Percentiles rank a stretch among this genome's conserved stretches.
Evolutionary conservation across 768 basidiomycete species (phyloP).

Genomic region (Cyclocybe cylindracea): DNA sequence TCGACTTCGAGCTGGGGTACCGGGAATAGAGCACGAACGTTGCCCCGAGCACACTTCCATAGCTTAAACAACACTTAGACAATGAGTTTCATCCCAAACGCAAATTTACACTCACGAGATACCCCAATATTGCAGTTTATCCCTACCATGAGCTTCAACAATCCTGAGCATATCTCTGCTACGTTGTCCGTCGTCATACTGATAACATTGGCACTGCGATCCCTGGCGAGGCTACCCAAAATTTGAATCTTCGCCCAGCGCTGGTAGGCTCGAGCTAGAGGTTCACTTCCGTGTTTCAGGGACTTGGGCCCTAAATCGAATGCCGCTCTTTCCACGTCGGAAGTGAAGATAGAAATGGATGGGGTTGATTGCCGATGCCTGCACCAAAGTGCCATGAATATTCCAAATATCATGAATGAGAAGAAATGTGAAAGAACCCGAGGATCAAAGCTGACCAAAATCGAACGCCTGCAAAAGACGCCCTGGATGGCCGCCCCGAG

Average conservation of each 20-base stretch:
- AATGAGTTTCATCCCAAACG: background rate
- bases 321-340: slow-evolving; percentile 31
- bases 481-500: slow-evolving; percentile 24
- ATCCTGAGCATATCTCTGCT: slow-evolving; percentile 40
- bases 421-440: slow-evolving; percentile 31
- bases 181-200: slow-evolving; percentile 37
- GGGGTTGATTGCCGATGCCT: slow-evolving; percentile 40
- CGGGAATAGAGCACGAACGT: slow-evolving; percentile 35
- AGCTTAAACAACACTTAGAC: slow-evolving; percentile 15
- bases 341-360: slow-evolving; percentile 32
- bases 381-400: background rate
- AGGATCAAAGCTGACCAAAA: slow-evolving; percentile 48
- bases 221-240: slow-evolving; percentile 32
- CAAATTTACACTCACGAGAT: slow-evolving; percentile 21
- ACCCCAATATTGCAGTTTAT: slow-evolving; percentile 36
- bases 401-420: background rate
- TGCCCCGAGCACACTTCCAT: slow-evolving; percentile 26
- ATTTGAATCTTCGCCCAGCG: slow-evolving; percentile 33
- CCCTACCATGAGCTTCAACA: slow-evolving; percentile 29
- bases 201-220: slow-evolving; percentile 27
- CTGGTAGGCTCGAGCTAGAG: slow-evolving; percentile 26
- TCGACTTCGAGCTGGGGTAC: slow-evolving; percentile 11
- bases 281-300: slow-evolving; percentile 7
- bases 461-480: slow-evolving; percentile 46
- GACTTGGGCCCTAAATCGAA: background rate